These are phyloP conservation scores for Rhynchospora pubera DNA, from an alignment of 176 grass and related monocot species.

Conservation along the genomic window DNA sequence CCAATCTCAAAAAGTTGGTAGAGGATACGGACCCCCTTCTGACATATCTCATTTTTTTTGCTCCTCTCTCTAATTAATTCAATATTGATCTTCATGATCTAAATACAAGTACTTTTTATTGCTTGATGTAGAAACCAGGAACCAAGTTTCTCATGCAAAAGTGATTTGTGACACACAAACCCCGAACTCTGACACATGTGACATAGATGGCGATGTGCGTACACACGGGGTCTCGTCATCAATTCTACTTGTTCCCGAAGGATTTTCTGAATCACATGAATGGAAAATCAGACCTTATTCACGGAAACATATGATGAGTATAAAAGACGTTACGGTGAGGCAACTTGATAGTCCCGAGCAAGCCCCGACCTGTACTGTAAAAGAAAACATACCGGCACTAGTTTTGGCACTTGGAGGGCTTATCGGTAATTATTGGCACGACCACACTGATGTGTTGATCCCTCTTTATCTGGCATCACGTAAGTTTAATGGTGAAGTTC, in stretches of 20 bases:
- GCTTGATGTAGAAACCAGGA: constrained; percentile 25
- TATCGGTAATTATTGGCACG: constrained; percentile 87
- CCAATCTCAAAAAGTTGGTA: no score
- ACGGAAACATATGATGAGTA: constrained; percentile 37
- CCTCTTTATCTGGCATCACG: constrained; percentile 53
- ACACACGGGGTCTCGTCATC: constrained; percentile 33
- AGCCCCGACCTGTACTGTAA: constrained; percentile 37
- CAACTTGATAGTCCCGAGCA: constrained; percentile 22
- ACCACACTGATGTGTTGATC: constrained; percentile 69
- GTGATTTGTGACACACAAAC: constrained; percentile 61
- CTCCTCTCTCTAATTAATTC: not conserved
- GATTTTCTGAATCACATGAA: constrained; percentile 42
- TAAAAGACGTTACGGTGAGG: constrained; percentile 46
- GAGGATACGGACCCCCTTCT: no score
- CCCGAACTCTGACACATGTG: constrained; percentile 42
- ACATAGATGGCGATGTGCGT: constrained; percentile 44
- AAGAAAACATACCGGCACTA: constrained; percentile 40
- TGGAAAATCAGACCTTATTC: constrained; percentile 60
- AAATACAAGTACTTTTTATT: not conserved
- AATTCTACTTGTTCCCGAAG: constrained; percentile 36
- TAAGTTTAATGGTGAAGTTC: constrained; percentile 53
- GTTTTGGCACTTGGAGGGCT: constrained; percentile 71
- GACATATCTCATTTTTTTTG: not conserved
- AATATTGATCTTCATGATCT: not conserved
- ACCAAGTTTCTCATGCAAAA: constrained; percentile 28